phyloP scores from a whole-genome alignment of 306 rosid species.

The Cicer cuneatum region DNA sequence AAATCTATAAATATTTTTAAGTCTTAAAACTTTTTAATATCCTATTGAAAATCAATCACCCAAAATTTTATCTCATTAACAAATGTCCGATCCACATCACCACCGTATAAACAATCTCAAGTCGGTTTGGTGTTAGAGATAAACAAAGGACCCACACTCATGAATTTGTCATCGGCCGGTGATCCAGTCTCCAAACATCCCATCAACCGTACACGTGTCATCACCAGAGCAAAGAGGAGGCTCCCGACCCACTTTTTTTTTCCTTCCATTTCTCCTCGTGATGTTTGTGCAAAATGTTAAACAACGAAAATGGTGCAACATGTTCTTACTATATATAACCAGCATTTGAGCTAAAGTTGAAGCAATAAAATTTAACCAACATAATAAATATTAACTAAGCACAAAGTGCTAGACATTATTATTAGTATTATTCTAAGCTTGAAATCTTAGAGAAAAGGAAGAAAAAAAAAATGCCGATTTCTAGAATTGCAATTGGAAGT shows the following conservation, averaged over 20 bases:
- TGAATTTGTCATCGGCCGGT: slow-evolving; percentile 56
- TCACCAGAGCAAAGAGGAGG: slow-evolving; percentile 56
- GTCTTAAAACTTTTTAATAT: too few relatives aligned
- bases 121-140: slow-evolving; percentile 55
- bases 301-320: slow-evolving; percentile 20
- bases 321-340: slow-evolving; percentile 45
- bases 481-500: slow-evolving; percentile 61
- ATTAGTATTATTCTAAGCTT: slow-evolving; percentile 7
- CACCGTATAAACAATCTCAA: slow-evolving; percentile 42
- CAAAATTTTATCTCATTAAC: neutral
- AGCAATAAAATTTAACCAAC: slow-evolving; percentile 22
- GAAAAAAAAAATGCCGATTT: slow-evolving; percentile 57
- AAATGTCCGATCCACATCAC: slow-evolving; percentile 45
- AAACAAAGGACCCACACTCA: slow-evolving; percentile 47
- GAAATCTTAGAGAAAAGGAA: neutral
- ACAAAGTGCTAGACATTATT: neutral
- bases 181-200: slow-evolving; percentile 42
- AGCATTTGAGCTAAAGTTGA: neutral
- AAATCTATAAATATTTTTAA: too few relatives aligned
- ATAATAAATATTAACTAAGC: slow-evolving; percentile 2
- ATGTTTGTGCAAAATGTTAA: neutral
- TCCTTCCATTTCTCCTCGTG: slow-evolving; percentile 42
- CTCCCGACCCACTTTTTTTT: slow-evolving; percentile 26
- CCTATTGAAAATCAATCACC: too few relatives aligned
- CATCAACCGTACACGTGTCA: slow-evolving; percentile 65